Evolutionary conservation across 2,329 filamentous ascomycete genomes (phyloP).

Genomic region (Metarhizium rileyi): DNA sequence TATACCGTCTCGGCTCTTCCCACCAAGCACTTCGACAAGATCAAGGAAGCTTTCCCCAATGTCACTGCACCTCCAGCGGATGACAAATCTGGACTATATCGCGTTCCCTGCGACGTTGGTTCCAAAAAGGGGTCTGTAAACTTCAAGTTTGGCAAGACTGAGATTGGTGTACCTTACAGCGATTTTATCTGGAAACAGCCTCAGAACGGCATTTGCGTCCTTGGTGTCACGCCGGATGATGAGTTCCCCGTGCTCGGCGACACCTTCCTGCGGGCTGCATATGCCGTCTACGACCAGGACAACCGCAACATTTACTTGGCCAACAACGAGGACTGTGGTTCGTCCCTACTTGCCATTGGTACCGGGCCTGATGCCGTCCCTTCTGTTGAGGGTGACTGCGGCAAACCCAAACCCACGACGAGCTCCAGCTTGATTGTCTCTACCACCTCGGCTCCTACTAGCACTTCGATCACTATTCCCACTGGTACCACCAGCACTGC

Average conservation of each 20-base stretch:
- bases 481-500: background rate
- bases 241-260: slow-evolving; percentile 32
- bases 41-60: slow-evolving; percentile 31
- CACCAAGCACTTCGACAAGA: slow-evolving; percentile 36
- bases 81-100: slow-evolving; percentile 28
- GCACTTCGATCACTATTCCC: background rate
- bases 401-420: slow-evolving; percentile 10
- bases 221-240: slow-evolving; percentile 37
- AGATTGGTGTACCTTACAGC: slow-evolving; percentile 33
- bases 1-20: slow-evolving; percentile 60
- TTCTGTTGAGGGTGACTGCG: slow-evolving; percentile 21
- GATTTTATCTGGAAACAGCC: slow-evolving; percentile 36
- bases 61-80: slow-evolving; percentile 9
- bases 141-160: slow-evolving; percentile 36
- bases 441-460: background rate
- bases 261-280: slow-evolving; percentile 34
- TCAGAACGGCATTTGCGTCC: slow-evolving; percentile 22
- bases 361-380: slow-evolving; percentile 29
- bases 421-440: slow-evolving; percentile 9
- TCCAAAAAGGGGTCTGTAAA: slow-evolving; percentile 31
- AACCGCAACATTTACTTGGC: slow-evolving; percentile 29
- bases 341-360: slow-evolving; percentile 26
- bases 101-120: slow-evolving; percentile 34
- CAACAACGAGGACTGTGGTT: slow-evolving; percentile 28
- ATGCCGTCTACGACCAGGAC: slow-evolving; percentile 33